Conservation (phyloP, 495 filamentous ascomycete genomes). For the Cetradonia linearis region DNA sequence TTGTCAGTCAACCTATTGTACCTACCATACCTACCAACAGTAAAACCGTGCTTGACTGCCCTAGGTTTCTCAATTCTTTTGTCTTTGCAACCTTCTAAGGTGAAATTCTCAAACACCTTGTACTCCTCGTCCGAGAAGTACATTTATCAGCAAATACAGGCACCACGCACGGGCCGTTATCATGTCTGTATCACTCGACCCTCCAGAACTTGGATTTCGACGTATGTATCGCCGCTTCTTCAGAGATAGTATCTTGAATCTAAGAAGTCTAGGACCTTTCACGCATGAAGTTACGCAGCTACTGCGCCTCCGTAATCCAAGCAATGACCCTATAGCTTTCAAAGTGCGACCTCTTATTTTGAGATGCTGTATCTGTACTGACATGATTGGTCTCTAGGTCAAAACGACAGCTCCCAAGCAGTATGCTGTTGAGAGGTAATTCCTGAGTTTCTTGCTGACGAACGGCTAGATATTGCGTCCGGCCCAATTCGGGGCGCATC, state of each 20-base stretch:
- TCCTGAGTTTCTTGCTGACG: slow-evolving; percentile 26
- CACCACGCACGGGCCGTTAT: slow-evolving; percentile 21
- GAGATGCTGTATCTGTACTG: slow-evolving; percentile 2
- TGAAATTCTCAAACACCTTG: neutral
- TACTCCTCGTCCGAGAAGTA: too few species aligned
- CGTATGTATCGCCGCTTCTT: slow-evolving; percentile 46
- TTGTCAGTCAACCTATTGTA: neutral
- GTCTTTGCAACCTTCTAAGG: neutral
- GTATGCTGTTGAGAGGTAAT: slow-evolving; percentile 45
- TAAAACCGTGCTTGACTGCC: neutral
- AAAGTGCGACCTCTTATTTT: slow-evolving; percentile 52
- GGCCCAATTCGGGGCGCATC: slow-evolving; percentile 93
- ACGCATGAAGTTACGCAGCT: slow-evolving; percentile 79
- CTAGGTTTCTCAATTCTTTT: neutral
- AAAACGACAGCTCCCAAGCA: slow-evolving; percentile 99
- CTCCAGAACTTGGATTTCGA: slow-evolving; percentile 82
- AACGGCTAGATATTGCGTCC: slow-evolving; percentile 76
- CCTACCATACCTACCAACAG: neutral
- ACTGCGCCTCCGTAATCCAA: slow-evolving; percentile 70
- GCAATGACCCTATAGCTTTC: slow-evolving; percentile 75
- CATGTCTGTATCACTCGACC: slow-evolving; percentile 94
- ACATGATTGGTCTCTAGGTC: slow-evolving; percentile 47
- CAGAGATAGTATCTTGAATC: neutral
- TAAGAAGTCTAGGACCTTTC: slow-evolving; percentile 65
- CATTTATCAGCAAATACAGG: neutral